These are phyloP conservation scores for Magnusiomyces sp. DNA, from an alignment of 1,139 yeast species.

Conservation along the genomic window DNA sequence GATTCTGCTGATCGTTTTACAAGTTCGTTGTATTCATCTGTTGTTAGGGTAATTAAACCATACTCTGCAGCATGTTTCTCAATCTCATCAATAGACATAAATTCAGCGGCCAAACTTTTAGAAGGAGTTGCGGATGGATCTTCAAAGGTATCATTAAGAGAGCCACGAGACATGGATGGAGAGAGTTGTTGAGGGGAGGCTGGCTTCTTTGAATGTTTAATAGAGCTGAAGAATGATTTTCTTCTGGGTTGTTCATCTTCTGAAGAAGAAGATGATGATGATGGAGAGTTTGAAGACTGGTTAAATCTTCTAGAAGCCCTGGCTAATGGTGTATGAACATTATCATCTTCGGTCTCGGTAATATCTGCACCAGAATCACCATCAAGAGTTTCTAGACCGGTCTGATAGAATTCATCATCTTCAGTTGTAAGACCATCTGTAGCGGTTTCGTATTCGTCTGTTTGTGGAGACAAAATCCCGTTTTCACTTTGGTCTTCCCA, in stretches of 20 bases:
- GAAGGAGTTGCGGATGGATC: conserved; percentile 6
- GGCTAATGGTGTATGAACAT: neutral
- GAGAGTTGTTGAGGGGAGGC: too few species aligned
- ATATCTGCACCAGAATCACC: conserved; percentile 22
- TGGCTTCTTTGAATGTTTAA: too few species aligned
- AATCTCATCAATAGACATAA: conserved; percentile 34
- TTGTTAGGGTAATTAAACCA: conserved; percentile 43
- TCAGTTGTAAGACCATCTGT: conserved; percentile 29
- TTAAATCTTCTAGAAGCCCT: neutral
- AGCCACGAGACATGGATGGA: too few species aligned
- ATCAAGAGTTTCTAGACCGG: conserved; percentile 29
- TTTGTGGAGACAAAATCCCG: too few species aligned
- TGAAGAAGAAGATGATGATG: neutral
- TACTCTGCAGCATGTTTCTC: conserved; percentile 44
- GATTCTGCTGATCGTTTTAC: conserved; percentile 2
- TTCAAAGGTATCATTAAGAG: neutral
- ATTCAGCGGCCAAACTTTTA: conserved; percentile 23
- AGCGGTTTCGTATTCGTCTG: conserved; percentile 19
- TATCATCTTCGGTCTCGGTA: conserved; percentile 2
- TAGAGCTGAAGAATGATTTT: too few species aligned
- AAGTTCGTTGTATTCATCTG: conserved; percentile 36
- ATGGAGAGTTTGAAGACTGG: neutral
- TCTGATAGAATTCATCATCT: conserved; percentile 24
- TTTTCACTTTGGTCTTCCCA: too few species aligned
- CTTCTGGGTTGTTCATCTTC: neutral